These are phyloP conservation scores for Phaeosphaeria sp. DNA, from an alignment of 2,329 filamentous ascomycete species.

Conservation along the genomic window DNA sequence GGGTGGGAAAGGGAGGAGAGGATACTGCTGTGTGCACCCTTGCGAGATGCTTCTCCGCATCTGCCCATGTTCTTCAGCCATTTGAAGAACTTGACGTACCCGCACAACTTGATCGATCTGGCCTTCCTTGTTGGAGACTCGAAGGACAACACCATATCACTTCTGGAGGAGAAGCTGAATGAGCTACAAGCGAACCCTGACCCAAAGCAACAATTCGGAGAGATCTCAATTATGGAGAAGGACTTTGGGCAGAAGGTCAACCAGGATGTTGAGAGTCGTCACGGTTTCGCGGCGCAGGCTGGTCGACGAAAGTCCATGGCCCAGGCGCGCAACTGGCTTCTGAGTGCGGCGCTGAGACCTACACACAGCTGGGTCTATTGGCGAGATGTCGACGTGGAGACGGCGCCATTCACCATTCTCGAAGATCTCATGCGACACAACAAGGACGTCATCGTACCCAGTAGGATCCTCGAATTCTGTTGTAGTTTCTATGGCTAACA, in stretches of 20 bases:
- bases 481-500: constrained; percentile 20
- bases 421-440: constrained; percentile 99
- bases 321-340: constrained; percentile 93
- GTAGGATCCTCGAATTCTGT: constrained; percentile 64
- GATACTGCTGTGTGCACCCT: constrained; percentile 90
- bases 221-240: constrained; percentile 98
- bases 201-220: constrained; percentile 83
- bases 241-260: constrained; percentile 98
- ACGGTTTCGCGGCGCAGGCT: constrained; percentile 96
- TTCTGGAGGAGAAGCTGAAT: constrained; percentile 77
- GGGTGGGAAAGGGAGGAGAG: constrained; percentile 97
- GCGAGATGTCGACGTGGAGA: constrained; percentile 98
- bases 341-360: constrained; percentile 89
- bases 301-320: constrained; percentile 96
- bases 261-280: constrained; percentile 95
- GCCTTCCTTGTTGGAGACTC: constrained; percentile 98
- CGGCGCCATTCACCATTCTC: constrained; percentile 92
- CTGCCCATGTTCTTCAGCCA: constrained; percentile 99
- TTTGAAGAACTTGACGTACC: constrained; percentile 94
- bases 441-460: constrained; percentile 97
- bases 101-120: constrained; percentile 93
- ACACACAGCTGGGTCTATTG: constrained; percentile 99
- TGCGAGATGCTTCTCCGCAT: constrained; percentile 91
- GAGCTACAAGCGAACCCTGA: constrained; percentile 82
- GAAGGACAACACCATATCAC: constrained; percentile 83